These are phyloP conservation scores for Malus hybrid DNA, from an alignment of 331 rosid genomes.

Conservation along the genomic window DNA sequence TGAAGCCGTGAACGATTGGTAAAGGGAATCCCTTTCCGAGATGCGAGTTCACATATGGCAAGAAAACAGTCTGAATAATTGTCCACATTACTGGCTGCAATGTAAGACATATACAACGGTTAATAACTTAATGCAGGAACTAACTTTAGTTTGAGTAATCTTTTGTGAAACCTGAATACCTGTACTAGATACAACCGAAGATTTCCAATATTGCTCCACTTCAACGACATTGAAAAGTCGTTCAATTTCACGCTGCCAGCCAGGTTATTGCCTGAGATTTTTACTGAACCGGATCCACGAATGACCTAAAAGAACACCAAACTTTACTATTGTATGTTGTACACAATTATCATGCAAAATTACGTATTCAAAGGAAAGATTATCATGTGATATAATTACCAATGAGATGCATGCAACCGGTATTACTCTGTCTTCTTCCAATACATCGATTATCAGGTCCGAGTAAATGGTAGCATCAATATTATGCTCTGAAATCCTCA, in stretches of 20 bases:
- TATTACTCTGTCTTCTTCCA: conserved; percentile 44
- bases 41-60: conserved; percentile 65
- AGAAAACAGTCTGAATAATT: conserved; percentile 53
- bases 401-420: conserved; percentile 86
- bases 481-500: conserved; percentile 49
- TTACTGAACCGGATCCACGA: conserved; percentile 51
- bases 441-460: conserved; percentile 64
- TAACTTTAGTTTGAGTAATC: neutral
- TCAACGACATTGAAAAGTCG: conserved; percentile 62
- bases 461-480: conserved; percentile 34
- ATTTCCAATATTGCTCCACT: conserved; percentile 83
- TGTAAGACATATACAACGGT: conserved; percentile 3
- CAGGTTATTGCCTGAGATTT: conserved; percentile 63
- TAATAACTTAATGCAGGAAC: neutral
- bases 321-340: neutral
- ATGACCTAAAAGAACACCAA: conserved; percentile 10
- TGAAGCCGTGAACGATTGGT: conserved; percentile 70
- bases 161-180: conserved; percentile 30
- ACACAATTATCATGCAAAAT: neutral
- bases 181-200: conserved; percentile 70
- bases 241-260: conserved; percentile 49
- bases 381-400: conserved; percentile 34
- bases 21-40: conserved; percentile 71
- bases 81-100: conserved; percentile 77
- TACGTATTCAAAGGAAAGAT: neutral